These are phyloP conservation scores for Lentinula boryana DNA, from an alignment of 768 basidiomycete species.

Conservation along the genomic window DNA sequence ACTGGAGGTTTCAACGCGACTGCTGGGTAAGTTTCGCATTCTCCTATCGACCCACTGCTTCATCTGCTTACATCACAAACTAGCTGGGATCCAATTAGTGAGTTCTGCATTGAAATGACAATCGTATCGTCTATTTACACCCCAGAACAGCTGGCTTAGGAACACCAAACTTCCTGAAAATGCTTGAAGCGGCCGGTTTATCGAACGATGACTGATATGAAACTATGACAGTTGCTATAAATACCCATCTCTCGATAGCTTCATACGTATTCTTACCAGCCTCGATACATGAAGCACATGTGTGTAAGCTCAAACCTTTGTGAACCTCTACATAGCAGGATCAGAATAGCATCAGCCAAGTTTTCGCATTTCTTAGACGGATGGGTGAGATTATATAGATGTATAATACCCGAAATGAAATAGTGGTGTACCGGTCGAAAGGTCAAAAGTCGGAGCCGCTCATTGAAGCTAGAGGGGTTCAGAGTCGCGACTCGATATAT, in stretches of 20 bases:
- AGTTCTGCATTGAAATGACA: not conserved
- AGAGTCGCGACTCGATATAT: not conserved
- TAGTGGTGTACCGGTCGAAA: too few species aligned
- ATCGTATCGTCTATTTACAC: not conserved
- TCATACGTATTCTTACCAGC: too few species aligned
- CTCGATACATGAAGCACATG: too few species aligned
- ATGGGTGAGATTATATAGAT: too few species aligned
- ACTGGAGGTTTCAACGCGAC: slow-evolving; percentile 3
- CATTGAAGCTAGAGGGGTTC: not conserved
- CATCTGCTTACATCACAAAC: not conserved
- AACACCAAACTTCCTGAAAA: not conserved
- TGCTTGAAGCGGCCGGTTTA: slow-evolving; percentile 1
- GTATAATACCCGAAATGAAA: too few species aligned
- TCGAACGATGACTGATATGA: not conserved
- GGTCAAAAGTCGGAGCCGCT: too few species aligned
- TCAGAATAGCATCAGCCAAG: too few species aligned
- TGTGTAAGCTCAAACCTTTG: too few species aligned
- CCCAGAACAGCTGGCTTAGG: not conserved
- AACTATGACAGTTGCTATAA: too few species aligned
- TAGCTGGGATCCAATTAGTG: slow-evolving; percentile 1
- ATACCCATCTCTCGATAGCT: too few species aligned
- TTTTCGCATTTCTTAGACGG: too few species aligned
- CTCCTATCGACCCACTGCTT: not conserved
- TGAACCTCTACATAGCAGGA: too few species aligned
- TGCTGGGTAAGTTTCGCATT: not conserved